A percentile compares a stretch with the other conserved stretches of the same genome.
These are phyloP conservation scores for Phytophthora ramorum DNA, from an alignment of 352 stramenopile genomes.

Conservation along the genomic window DNA sequence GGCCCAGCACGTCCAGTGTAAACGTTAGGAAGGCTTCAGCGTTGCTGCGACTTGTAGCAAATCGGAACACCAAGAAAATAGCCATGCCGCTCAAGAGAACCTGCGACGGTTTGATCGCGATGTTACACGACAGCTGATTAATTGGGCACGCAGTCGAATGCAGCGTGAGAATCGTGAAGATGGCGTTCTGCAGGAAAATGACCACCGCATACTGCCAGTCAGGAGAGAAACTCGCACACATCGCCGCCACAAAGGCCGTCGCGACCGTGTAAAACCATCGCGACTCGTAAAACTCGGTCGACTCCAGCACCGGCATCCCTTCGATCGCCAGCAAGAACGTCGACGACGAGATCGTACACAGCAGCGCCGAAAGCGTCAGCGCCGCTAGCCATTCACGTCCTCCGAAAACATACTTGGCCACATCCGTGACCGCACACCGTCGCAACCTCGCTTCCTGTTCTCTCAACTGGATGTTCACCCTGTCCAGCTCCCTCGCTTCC, in stretches of 20 bases:
- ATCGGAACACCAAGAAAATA: conserved; percentile 54
- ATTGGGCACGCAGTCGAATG: conserved; percentile 68
- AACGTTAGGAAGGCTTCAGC: conserved; percentile 51
- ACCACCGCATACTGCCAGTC: conserved; percentile 59
- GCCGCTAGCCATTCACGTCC: conserved; percentile 58
- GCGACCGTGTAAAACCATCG: conserved; percentile 53
- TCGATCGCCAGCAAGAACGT: conserved; percentile 43
- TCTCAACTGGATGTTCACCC: conserved; percentile 39
- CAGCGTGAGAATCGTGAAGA: conserved; percentile 63
- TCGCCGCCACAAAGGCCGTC: conserved; percentile 43
- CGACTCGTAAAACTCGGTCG: conserved; percentile 62
- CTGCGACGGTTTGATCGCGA: conserved; percentile 38
- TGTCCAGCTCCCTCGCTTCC: conserved; percentile 31
- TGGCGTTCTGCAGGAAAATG: conserved; percentile 48
- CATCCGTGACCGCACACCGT: conserved; percentile 36
- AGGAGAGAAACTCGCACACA: conserved; percentile 58
- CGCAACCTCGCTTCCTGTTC: conserved; percentile 28
- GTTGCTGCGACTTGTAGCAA: conserved; percentile 37
- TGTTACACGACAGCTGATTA: conserved; percentile 57
- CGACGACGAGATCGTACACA: conserved; percentile 39
- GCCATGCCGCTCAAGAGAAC: conserved; percentile 49
- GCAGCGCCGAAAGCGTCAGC: conserved; percentile 35
- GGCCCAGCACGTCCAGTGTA: conserved; percentile 57
- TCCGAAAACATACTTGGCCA: conserved; percentile 33
- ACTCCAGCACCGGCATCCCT: conserved; percentile 39